A percentile compares a stretch with the other conserved stretches of the same genome.
These are phyloP conservation scores for Cucurbita ficifolia DNA, from an alignment of 306 rosid genomes.

Conservation along the genomic window DNA sequence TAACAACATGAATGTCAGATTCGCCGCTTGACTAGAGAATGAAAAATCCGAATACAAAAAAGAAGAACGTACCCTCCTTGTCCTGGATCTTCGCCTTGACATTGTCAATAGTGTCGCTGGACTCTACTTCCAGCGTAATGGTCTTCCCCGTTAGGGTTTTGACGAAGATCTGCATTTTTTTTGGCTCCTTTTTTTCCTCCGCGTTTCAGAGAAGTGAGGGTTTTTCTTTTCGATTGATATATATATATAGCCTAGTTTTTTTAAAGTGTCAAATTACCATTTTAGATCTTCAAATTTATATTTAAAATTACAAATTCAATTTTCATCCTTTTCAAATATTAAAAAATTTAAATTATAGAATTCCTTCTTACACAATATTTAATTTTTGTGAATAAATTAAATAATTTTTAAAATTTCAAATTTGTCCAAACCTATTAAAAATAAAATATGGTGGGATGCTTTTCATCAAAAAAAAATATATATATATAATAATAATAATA, in stretches of 20 bases:
- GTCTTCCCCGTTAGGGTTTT: slow-evolving; percentile 7
- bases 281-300: too few species aligned
- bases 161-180: slow-evolving; percentile 1
- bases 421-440: too few species aligned
- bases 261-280: too few species aligned
- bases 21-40: background rate
- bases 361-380: too few species aligned
- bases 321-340: too few species aligned
- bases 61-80: background rate
- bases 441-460: too few species aligned
- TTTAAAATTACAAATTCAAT: too few species aligned
- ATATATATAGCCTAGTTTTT: background rate
- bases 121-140: background rate
- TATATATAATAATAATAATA: too few species aligned
- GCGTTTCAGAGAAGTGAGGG: background rate
- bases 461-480: too few species aligned
- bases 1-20: background rate
- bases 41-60: background rate
- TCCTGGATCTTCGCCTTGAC: slow-evolving; percentile 1
- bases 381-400: too few species aligned
- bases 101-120: background rate
- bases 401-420: too few species aligned
- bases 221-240: background rate
- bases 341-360: too few species aligned
- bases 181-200: background rate